Evolutionary conservation across 768 basidiomycete species (phyloP), one percentile per base, ranked within the genome.

Genomic region (Sporobolomyces roseus): DNA sequence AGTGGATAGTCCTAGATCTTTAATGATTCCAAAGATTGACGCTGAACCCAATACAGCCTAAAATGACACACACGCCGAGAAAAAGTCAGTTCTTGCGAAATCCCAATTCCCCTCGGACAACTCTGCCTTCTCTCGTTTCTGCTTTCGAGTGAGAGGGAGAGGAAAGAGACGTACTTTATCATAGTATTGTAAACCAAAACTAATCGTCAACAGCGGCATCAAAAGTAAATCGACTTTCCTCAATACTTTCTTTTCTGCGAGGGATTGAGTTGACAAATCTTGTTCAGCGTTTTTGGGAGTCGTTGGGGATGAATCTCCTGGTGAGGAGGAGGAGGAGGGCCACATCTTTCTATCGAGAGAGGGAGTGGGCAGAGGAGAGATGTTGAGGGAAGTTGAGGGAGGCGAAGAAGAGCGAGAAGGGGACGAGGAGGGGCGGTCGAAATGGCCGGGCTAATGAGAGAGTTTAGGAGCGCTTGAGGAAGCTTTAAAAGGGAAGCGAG

Each of bases 21-120:
- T 60, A 43, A 73, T 49, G 27, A 69, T 36, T 2, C 71, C 71
- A 30, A 73, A 73, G 50, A 73, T 62, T 25, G 71, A 68, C 6
- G 67, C 67, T 1, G 50, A 54, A 0, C 51, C 46, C 1, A 68
- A 25, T 1, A 73, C 65, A 0, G 71, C 71, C 61, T 68, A 25
- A 5, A 30, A 13, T 10, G 8, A 29, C 21, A 25, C 32, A 41
- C 10, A 41, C 9, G 38, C 9, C 9, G 17, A 17, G 38, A 41
- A 41, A 41, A 41, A 41, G n/a, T n/a, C n/a, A n/a, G n/a, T n/a
- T n/a, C n/a, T n/a, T n/a, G n/a, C n/a, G n/a, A n/a, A n/a, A n/a
- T n/a, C n/a, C n/a, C n/a, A n/a, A n/a, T n/a, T n/a, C n/a, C n/a
- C n/a, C n/a, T n/a, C n/a, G 58, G n/a, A 60, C 48, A 21, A 19